Evolutionary conservation across 495 filamentous ascomycete genomes (phyloP).

Genomic region (Xylaria intraflava): DNA sequence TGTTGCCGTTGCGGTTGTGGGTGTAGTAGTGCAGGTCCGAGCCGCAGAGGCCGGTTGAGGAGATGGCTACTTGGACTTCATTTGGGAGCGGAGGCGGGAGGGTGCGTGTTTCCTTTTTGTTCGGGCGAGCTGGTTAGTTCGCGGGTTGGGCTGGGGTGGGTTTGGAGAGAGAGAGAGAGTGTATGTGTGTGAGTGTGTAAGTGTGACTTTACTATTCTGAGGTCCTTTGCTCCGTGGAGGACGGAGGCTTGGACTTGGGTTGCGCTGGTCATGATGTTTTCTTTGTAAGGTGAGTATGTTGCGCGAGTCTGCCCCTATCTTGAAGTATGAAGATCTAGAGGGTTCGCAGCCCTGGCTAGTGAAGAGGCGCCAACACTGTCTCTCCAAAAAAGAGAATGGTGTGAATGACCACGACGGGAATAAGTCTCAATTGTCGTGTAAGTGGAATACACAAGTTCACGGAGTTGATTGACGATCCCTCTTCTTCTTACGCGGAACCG

Average conservation of each 20-base stretch:
- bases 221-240: slow-evolving; percentile 61
- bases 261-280: slow-evolving; percentile 8
- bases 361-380: too few relatives aligned
- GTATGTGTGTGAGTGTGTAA: background rate
- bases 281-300: background rate
- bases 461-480: too few relatives aligned
- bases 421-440: too few relatives aligned
- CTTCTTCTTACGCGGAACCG: too few relatives aligned
- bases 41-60: slow-evolving; percentile 59
- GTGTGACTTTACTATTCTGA: slow-evolving; percentile 50
- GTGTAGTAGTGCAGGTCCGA: slow-evolving; percentile 65
- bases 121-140: background rate
- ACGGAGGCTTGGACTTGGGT: slow-evolving; percentile 54
- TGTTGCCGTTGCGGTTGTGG: slow-evolving; percentile 62
- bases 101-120: slow-evolving; percentile 40
- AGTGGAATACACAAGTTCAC: too few relatives aligned
- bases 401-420: too few relatives aligned
- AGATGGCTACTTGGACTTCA: slow-evolving; percentile 53
- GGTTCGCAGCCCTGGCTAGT: too few relatives aligned
- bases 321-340: too few relatives aligned
- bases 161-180: background rate
- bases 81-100: slow-evolving; percentile 35
- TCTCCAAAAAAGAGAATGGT: too few relatives aligned
- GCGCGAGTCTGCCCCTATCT: too few relatives aligned
- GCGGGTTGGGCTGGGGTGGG: background rate